Evolutionary conservation across 1,139 yeast genomes (phyloP), one percentile per base, ranked within the genome.

Genomic region (Nadsonia commutata): DNA sequence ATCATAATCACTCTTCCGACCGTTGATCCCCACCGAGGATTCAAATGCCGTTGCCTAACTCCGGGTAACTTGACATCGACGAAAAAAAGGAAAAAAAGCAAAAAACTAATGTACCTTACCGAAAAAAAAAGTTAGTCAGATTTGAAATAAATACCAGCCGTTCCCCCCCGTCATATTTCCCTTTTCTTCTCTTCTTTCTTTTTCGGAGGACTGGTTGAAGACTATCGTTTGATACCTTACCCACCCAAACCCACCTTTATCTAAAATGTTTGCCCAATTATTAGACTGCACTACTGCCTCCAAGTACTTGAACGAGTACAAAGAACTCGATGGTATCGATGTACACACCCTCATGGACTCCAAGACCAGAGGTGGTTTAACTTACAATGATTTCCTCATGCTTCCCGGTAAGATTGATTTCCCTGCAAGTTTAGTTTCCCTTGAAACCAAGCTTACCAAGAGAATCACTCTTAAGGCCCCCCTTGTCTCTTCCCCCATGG

Each of bases 401-500:
- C 76, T 90, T 60, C 99, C 99, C 52, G 97, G 97, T 51, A 83
- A 85, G 69, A 84, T 90, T 58, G 78, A 78, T 58, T 88, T 86
- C 70, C 84, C 95, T 51, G 76, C 96, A 40, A 72, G 80, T 44
- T 67, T 56, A 31, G 97, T 93, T 48, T 67, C 70, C 46, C 72
- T 88, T 60, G 95, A 86, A 56, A 74, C 95, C 52, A 81, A 74
- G 64, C 72, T 90, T 65, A 86, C 98, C 62, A 86, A 82, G 71
- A 82, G 80, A 60, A 90, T 90, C 70, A 68, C 93, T 46, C 73
- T 90, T 66, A 86, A 82, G 70, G 71, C 95, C 43, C 99, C 99
- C 50, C 84, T 90, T 56, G 90, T 90, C 51, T 88, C 97, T 33
- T 85, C 96, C 58, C 99, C 99, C 56, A 90, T 90, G 99, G 98